These are phyloP conservation scores for Acanthochlamys bracteata DNA, from an alignment of 106 monocot genomes.

Conservation along the genomic window DNA sequence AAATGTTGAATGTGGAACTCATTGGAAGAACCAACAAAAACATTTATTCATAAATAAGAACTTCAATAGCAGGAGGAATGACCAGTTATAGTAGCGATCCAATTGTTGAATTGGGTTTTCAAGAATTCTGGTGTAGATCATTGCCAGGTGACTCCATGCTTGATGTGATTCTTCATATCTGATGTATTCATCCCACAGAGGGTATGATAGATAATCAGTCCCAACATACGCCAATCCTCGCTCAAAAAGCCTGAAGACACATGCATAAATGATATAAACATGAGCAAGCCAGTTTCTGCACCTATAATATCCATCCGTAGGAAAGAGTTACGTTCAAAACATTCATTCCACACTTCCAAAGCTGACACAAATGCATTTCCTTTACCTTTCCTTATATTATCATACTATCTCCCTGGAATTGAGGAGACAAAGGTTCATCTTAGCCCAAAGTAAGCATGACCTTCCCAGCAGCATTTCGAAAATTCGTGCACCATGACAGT, in stretches of 20 bases:
- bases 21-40: too few relatives aligned
- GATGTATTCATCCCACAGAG: conserved; percentile 97
- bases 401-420: conserved; percentile 35
- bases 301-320: conserved; percentile 7
- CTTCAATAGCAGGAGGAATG: background rate
- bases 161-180: conserved; percentile 90
- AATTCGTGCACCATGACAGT: conserved; percentile 41
- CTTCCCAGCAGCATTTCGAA: conserved; percentile 50
- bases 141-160: conserved; percentile 70
- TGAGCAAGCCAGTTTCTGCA: background rate
- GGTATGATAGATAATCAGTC: conserved; percentile 79
- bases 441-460: conserved; percentile 34
- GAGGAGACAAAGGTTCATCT: conserved; percentile 27
- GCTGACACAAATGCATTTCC: conserved; percentile 32
- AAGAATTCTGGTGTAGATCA: conserved; percentile 88
- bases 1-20: too few relatives aligned
- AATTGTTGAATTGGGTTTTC: conserved; percentile 90
- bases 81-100: conserved; percentile 93
- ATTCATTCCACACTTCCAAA: conserved; percentile 30
- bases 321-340: conserved; percentile 5
- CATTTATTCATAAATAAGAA: background rate
- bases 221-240: conserved; percentile 96
- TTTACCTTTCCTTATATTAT: conserved; percentile 63
- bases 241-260: conserved; percentile 75
- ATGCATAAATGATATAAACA: conserved; percentile 9